phyloP scores from a whole-genome alignment of 176 grass and related monocot species.

The Cymbopogon citratus region DNA sequence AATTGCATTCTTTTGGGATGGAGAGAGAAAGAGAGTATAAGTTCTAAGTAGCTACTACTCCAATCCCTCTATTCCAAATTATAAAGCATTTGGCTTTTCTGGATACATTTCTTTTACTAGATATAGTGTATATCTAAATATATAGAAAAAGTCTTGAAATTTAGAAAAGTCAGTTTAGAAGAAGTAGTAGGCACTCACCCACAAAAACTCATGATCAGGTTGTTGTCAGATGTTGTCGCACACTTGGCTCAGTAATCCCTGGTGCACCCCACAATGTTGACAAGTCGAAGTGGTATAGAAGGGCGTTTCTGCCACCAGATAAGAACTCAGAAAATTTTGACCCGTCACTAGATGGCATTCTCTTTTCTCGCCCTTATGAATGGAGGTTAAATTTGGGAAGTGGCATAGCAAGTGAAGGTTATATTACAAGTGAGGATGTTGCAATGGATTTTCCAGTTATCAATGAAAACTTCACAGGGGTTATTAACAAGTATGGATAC shows the following conservation, averaged over 20 bases:
- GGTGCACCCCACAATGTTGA: neutral
- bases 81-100: too few relatives aligned
- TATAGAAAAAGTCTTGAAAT: too few relatives aligned
- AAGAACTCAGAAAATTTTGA: conserved; percentile 27
- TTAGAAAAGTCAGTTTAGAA: too few relatives aligned
- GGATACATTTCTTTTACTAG: too few relatives aligned
- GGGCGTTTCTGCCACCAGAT: conserved; percentile 17
- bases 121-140: too few relatives aligned
- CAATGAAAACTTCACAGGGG: conserved; percentile 19
- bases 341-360: conserved; percentile 27
- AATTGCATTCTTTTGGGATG: too few relatives aligned
- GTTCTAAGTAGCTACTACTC: too few relatives aligned
- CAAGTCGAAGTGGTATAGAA: conserved; percentile 27
- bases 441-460: conserved; percentile 46
- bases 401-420: conserved; percentile 26
- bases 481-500: conserved; percentile 40
- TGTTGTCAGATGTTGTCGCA: conserved; percentile 27
- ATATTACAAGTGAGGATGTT: conserved; percentile 25
- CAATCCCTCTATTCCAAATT: too few relatives aligned
- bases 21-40: too few relatives aligned
- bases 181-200: too few relatives aligned
- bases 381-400: conserved; percentile 35
- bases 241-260: conserved; percentile 27
- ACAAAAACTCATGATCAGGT: neutral
- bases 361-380: conserved; percentile 39